Base-by-base conservation (phyloP, 23 red algal genomes). In the Chondrus crispus region DNA sequence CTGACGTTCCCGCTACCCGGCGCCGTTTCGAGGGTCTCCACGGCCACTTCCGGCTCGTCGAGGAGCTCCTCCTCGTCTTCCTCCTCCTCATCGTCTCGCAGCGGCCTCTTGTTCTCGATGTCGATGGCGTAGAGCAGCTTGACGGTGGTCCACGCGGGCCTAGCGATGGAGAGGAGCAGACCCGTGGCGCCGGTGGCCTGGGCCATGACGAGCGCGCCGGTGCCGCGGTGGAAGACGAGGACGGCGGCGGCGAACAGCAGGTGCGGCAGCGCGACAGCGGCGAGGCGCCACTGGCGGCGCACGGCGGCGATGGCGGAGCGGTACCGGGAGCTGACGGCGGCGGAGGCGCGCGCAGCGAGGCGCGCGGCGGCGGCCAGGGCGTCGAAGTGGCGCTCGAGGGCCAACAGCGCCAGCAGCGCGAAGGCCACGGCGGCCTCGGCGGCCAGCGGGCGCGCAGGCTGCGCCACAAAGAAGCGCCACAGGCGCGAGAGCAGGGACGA, bases 101-200 rank as follows among this genome's bases (percentile, higher is more conserved):
- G n/a, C n/a, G n/a, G n/a, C 1, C 18, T 7, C 60, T n/a, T 66
- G 26, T 40, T 44, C 1, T 77, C 71, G 71, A 77, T 77, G 30
- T 91, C 88, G 38, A 82, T 55, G n/a, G 53, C 68, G 49, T 91
- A 91, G 4, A 91, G 35, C 11, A 91, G 57, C 19, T 54, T 18
- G 26, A 80, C 62, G 9, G 88, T 82, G 30, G 52, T 68, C 14
- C 64, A 14, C 32, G 66, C 88, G 11, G 88, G 88, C 33, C 74
- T 52, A 64, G 68, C 54, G 42, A 73, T 82, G 37, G 88, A 35
- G n/a, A 82, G 48, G 16, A 91, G 20, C 22, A 82, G 51, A 11
- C 81, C 46, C 8, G 51, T 19, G 13, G 62, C n/a, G 13, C 88
- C 88, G 50, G 53, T 51, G 22, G 73, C n/a, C 32, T 64, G 82